A percentile compares a stretch with the other conserved stretches of the same genome.
These are phyloP conservation scores for Antarctomyces pellizariae DNA, from an alignment of 495 filamentous ascomycete genomes.

Conservation along the genomic window DNA sequence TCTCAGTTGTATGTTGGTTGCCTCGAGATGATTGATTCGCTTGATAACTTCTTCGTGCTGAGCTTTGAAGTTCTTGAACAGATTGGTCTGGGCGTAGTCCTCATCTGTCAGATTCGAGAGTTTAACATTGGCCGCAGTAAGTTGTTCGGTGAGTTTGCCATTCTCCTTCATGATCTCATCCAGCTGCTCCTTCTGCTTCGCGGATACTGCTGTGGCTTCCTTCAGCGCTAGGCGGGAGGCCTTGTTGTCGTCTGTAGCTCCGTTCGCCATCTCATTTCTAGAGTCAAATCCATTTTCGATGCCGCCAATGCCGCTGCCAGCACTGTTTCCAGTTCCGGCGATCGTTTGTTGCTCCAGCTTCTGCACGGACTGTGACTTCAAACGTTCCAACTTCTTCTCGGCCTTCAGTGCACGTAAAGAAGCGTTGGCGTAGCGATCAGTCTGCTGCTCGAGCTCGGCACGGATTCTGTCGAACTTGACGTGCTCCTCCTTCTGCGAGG, in stretches of 20 bases:
- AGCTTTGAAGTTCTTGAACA: conserved; percentile 75
- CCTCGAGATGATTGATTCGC: conserved; percentile 77
- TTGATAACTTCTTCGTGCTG: conserved; percentile 85
- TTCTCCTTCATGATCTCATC: conserved; percentile 59
- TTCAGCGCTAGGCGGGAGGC: conserved; percentile 34
- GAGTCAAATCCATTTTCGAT: conserved; percentile 30
- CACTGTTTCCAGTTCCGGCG: conserved; percentile 26
- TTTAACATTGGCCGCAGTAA: conserved; percentile 36
- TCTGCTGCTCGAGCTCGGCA: conserved; percentile 60
- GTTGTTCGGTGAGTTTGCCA: conserved; percentile 49
- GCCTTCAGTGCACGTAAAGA: conserved; percentile 82
- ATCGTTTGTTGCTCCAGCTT: conserved; percentile 83
- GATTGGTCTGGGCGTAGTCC: conserved; percentile 74
- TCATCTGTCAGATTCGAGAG: conserved; percentile 59
- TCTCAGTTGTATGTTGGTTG: conserved; percentile 59
- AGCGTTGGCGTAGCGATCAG: conserved; percentile 61
- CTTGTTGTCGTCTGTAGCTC: conserved; percentile 30
- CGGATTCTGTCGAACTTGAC: conserved; percentile 52
- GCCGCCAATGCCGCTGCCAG: conserved; percentile 28
- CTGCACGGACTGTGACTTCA: conserved; percentile 66
- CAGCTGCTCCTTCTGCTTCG: conserved; percentile 71
- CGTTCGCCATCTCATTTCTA: conserved; percentile 27
- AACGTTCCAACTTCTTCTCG: conserved; percentile 77
- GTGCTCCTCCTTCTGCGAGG: conserved; percentile 57
- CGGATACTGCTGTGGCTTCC: conserved; percentile 46